These are phyloP conservation scores for Ophiosphaerella narmari DNA, from an alignment of 2,329 filamentous ascomycete species.

Conservation along the genomic window DNA sequence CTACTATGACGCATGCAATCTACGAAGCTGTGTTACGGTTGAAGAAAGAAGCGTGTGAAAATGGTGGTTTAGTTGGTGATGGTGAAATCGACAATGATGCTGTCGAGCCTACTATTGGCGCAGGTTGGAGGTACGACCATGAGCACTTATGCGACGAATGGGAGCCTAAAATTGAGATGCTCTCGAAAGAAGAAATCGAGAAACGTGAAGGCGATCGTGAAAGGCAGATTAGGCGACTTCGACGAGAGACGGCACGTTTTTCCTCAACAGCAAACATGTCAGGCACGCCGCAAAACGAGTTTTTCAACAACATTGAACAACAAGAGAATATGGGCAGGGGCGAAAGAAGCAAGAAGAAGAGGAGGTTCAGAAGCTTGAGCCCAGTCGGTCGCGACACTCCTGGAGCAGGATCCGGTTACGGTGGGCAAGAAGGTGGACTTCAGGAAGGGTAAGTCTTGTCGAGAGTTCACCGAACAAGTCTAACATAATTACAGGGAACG, in stretches of 20 bases:
- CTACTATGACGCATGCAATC: slow-evolving; percentile 92
- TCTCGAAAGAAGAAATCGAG: slow-evolving; percentile 96
- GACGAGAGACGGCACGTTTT: slow-evolving; percentile 90
- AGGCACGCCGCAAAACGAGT: slow-evolving; percentile 67
- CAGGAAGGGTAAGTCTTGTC: slow-evolving; percentile 44
- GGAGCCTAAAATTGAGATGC: slow-evolving; percentile 58
- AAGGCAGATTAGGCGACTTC: slow-evolving; percentile 81
- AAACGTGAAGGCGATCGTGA: slow-evolving; percentile 94
- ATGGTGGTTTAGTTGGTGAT: slow-evolving; percentile 77
- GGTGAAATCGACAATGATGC: slow-evolving; percentile 88
- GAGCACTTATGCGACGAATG: slow-evolving; percentile 72
- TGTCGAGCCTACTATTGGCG: slow-evolving; percentile 72
- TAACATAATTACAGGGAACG: slow-evolving; percentile 63
- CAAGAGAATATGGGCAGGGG: slow-evolving; percentile 86
- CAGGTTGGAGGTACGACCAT: slow-evolving; percentile 94
- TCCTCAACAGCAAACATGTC: slow-evolving; percentile 83
- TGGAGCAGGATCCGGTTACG: slow-evolving; percentile 70
- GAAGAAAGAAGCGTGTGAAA: slow-evolving; percentile 96
- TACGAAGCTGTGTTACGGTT: slow-evolving; percentile 91
- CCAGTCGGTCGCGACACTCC: slow-evolving; percentile 83
- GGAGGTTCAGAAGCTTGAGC: slow-evolving; percentile 85
- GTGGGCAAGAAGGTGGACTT: slow-evolving; percentile 66
- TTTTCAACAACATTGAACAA: slow-evolving; percentile 60
- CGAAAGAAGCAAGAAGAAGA: slow-evolving; percentile 93
- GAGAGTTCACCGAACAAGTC: slow-evolving; percentile 5